Evolutionary conservation across 169 alveolate species (phyloP), one percentile per base, ranked within the genome.

Genomic region (Plasmodium coatneyi): DNA sequence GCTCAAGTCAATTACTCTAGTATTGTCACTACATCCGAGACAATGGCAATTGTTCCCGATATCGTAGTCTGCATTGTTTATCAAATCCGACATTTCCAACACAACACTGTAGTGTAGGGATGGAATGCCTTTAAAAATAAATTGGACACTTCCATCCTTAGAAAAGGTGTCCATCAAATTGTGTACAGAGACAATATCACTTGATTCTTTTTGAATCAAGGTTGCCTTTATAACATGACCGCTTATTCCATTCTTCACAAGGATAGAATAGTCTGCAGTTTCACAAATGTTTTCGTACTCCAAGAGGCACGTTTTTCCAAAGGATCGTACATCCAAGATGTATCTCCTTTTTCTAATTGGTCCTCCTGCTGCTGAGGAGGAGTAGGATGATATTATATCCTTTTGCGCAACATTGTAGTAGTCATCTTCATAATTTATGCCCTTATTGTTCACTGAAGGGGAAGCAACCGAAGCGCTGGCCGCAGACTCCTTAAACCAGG

Each of bases 171-270:
- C 82, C n/a, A 3, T 30, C 74, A 56, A 30, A 34, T 41, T 80
- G 41, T 81, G 83, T 28, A 81, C 90, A 9, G 92, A 80, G n/a
- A 91, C 80, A n/a, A 91, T 16, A 70, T 81, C 92, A 91, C 95
- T 91, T 34, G 43, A 30, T 36, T 43, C 84, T 49, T 91, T 91
- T 71, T 80, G 95, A 71, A 80, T 66, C 54, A 91, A 66, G 71
- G 56, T 80, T n/a, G 71, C 84, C 19, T 82, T 91, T 4, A 80
- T 60, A 22, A 9, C 19, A 80, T 80, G 79, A 12, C 80, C 84
- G 54, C 71, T 74, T 80, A 71, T 80, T 66, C 95, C 95, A 71
- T 91, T n/a, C 16, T 70, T 81, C 36, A 91, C 78, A 14, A 22
- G 49, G 22, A 91, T 91, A 16, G 36, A 60, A 36, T 91, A 91